These are phyloP conservation scores for Phaeoacremonium minimum DNA, from an alignment of 2,329 filamentous ascomycete species.

Conservation along the genomic window DNA sequence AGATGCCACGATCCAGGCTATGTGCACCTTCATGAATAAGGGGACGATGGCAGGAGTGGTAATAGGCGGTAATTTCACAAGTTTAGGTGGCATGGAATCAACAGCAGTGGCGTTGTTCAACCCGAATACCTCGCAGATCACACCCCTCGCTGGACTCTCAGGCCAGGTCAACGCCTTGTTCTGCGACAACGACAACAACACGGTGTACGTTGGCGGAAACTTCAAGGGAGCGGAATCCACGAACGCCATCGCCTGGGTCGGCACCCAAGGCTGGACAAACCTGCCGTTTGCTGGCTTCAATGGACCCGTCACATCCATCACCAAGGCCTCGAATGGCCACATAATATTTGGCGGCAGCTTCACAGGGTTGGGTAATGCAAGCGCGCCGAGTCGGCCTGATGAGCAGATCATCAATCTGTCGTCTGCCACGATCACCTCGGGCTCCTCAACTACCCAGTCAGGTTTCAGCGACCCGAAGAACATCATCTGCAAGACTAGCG, in stretches of 20 bases:
- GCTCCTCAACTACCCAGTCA: constrained; percentile 53
- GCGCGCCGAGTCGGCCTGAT: constrained; percentile 60
- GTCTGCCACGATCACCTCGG: constrained; percentile 68
- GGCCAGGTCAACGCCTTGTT: constrained; percentile 79
- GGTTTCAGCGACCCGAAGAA: constrained; percentile 74
- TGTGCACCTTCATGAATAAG: constrained; percentile 73
- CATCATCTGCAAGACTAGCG: constrained; percentile 74
- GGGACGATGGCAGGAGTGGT: constrained; percentile 70
- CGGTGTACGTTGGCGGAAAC: constrained; percentile 87
- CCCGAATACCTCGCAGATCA: constrained; percentile 64
- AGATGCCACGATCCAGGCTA: constrained; percentile 80
- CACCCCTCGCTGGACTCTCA: constrained; percentile 72
- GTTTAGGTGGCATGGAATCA: constrained; percentile 71
- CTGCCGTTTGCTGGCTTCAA: constrained; percentile 94
- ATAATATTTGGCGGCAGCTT: constrained; percentile 92
- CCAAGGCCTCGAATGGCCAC: constrained; percentile 73
- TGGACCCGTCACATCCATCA: constrained; percentile 82
- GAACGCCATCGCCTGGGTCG: constrained; percentile 83
- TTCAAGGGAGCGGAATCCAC: constrained; percentile 78
- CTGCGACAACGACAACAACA: constrained; percentile 72
- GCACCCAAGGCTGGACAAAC: constrained; percentile 66
- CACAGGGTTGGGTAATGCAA: constrained; percentile 79
- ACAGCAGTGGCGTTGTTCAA: constrained; percentile 80
- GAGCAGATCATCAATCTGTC: constrained; percentile 80
- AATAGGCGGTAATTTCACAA: constrained; percentile 93